Conservation (phyloP, 768 basidiomycete species). For the Clitopilus hobsonii region DNA sequence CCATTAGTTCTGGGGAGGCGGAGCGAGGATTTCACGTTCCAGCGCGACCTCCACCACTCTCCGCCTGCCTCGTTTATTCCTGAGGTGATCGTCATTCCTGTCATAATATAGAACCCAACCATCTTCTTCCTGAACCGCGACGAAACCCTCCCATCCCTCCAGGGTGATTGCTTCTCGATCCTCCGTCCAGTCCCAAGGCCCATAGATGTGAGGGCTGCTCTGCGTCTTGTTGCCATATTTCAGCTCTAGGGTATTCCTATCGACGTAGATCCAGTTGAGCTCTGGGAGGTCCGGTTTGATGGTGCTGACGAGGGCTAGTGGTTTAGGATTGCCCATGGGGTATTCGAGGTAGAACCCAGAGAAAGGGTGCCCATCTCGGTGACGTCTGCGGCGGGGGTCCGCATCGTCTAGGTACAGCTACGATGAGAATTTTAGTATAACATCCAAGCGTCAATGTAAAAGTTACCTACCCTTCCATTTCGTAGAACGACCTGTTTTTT, state of each 20-base stretch:
- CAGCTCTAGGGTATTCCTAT: constrained; percentile 17
- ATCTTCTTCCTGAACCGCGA: constrained; percentile 20
- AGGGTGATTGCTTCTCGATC: constrained; percentile 16
- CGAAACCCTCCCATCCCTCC: constrained; percentile 22
- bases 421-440: neutral
- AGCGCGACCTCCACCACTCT: constrained; percentile 17
- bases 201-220: constrained; percentile 20
- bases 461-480: constrained; percentile 17
- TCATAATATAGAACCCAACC: constrained; percentile 19
- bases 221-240: constrained; percentile 26
- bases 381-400: constrained; percentile 17
- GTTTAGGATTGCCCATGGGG: constrained; percentile 18
- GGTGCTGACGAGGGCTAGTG: constrained; percentile 23
- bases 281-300: constrained; percentile 25
- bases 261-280: constrained; percentile 28
- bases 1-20: neutral
- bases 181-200: constrained; percentile 26
- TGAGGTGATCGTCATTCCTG: constrained; percentile 19
- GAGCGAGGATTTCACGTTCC: constrained; percentile 1
- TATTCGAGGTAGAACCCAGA: constrained; percentile 27
- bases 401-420: constrained; percentile 25
- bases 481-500: constrained; percentile 22
- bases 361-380: constrained; percentile 23
- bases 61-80: constrained; percentile 6
- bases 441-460: neutral